Conservation (phyloP, 1,284 basidiomycete genomes). For the Bjerkandera adusta region DNA sequence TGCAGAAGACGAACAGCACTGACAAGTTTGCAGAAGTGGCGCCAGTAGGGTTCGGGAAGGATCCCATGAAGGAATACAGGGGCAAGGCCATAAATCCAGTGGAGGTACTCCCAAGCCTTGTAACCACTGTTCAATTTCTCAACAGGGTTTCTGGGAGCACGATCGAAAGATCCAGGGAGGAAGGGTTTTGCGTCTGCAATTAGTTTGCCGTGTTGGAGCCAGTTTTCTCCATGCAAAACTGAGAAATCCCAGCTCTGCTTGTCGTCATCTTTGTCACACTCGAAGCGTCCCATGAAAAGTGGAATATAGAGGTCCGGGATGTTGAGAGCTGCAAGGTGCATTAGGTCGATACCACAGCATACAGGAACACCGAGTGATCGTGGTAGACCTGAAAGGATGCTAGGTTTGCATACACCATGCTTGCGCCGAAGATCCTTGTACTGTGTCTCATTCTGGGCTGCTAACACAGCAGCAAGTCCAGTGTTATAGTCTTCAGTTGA, state of each 20-base stretch:
- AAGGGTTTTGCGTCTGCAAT: conserved; percentile 14
- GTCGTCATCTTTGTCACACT: conserved; percentile 15
- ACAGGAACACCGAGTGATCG: conserved; percentile 14
- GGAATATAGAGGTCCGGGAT: conserved; percentile 18
- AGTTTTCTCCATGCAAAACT: conserved; percentile 10
- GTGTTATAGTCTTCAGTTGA: background rate
- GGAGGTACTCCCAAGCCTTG: conserved; percentile 33
- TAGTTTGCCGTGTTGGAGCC: conserved; percentile 15
- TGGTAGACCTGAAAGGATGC: conserved; percentile 22
- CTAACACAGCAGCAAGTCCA: conserved; percentile 6
- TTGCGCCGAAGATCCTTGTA: conserved; percentile 15
- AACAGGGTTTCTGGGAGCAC: conserved; percentile 23
- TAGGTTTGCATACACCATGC: conserved; percentile 24
- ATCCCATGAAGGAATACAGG: conserved; percentile 33
- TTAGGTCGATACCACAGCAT: conserved; percentile 21
- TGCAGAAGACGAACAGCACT: conserved; percentile 25
- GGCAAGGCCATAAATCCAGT: conserved; percentile 36
- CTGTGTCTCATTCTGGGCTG: conserved; percentile 3
- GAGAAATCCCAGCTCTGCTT: conserved; percentile 20
- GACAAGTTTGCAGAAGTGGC: conserved; percentile 34
- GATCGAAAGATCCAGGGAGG: conserved; percentile 24
- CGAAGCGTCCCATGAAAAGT: conserved; percentile 21
- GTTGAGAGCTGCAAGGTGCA: conserved; percentile 26
- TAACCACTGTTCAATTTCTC: conserved; percentile 26
- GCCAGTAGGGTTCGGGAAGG: conserved; percentile 31